phyloP scores from a whole-genome alignment of 768 basidiomycete species.

The Serendipita sp. region DNA sequence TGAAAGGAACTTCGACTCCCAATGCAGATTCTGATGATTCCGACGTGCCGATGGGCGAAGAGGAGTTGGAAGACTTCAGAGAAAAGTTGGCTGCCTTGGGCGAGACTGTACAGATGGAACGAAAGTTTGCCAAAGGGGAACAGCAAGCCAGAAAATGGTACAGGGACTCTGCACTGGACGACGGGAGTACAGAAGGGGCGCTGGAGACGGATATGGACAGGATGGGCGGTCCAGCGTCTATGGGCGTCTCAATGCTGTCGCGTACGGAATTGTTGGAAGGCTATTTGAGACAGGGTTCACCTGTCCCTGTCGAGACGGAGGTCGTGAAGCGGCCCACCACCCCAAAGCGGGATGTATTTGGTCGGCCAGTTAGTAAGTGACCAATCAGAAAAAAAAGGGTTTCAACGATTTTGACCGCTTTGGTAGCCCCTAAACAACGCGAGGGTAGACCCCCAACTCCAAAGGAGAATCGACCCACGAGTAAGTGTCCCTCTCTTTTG shows the following conservation, averaged over 20 bases:
- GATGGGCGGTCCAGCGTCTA: not conserved
- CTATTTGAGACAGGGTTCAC: not conserved
- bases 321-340: not conserved
- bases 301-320: not conserved
- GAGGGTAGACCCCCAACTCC: not conserved
- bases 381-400: not conserved
- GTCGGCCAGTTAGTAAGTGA: conserved; percentile 3
- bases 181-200: not conserved
- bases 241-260: not conserved
- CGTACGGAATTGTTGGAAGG: not conserved
- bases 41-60: not conserved
- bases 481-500: not conserved
- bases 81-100: not conserved
- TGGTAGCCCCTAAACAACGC: not conserved
- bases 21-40: not conserved
- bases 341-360: not conserved
- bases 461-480: conserved; percentile 1
- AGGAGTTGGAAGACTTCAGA: not conserved
- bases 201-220: not conserved
- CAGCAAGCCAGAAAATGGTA: not conserved
- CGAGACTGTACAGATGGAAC: not conserved
- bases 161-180: not conserved
- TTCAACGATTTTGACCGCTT: not conserved
- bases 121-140: not conserved
- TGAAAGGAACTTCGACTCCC: not conserved